A percentile compares a stretch with the other conserved stretches of the same genome.
These are phyloP conservation scores for Copromyces sp. DNA, from an alignment of 495 filamentous ascomycete genomes.

Conservation along the genomic window DNA sequence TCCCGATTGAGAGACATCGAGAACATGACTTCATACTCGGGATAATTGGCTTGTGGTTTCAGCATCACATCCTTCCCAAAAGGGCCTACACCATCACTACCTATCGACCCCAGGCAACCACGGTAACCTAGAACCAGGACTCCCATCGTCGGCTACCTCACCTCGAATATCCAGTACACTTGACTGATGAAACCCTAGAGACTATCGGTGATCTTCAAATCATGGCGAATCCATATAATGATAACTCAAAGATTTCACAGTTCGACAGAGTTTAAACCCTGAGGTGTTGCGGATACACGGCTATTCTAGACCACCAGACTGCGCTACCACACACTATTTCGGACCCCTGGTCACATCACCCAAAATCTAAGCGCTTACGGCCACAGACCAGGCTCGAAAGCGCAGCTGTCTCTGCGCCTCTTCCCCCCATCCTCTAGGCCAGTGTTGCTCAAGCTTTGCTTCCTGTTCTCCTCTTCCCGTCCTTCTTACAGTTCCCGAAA, in stretches of 20 bases:
- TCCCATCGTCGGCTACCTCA: background rate
- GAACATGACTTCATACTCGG: background rate
- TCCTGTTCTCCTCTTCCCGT: background rate
- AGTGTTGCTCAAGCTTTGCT: background rate
- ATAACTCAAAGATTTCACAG: background rate
- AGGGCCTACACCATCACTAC: background rate
- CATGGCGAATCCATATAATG: background rate
- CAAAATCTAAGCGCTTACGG: constrained; percentile 1
- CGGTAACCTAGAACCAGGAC: background rate
- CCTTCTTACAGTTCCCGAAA: background rate
- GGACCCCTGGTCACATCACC: background rate
- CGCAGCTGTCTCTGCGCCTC: constrained; percentile 1
- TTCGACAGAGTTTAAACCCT: background rate
- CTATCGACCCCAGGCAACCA: background rate
- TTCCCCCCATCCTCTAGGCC: background rate
- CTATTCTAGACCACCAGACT: background rate
- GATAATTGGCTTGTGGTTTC: background rate
- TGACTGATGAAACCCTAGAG: background rate
- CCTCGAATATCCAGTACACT: background rate
- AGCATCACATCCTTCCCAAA: background rate
- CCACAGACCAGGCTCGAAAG: constrained; percentile 4
- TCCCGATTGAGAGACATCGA: background rate
- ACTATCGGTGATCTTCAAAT: background rate
- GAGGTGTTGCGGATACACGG: background rate
- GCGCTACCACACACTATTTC: background rate